Percentiles rank a stretch among this genome's conserved stretches.
These are phyloP conservation scores for Penicillium steckii DNA, from an alignment of 495 filamentous ascomycete genomes.

Conservation along the genomic window DNA sequence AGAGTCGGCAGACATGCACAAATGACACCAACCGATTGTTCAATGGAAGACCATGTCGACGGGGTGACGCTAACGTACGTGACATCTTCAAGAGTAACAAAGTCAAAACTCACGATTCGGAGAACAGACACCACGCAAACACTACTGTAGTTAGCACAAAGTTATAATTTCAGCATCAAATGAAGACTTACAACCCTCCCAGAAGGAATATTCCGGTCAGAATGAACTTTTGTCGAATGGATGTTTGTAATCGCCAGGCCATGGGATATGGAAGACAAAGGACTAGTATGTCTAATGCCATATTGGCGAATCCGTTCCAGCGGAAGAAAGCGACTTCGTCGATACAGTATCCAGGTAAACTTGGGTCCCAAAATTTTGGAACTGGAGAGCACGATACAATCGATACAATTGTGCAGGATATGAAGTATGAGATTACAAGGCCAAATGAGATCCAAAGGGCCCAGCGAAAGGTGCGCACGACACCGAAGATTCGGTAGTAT, in stretches of 20 bases:
- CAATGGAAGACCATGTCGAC: slow-evolving; percentile 50
- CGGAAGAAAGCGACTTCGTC: slow-evolving; percentile 42
- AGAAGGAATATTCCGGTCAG: slow-evolving; percentile 34
- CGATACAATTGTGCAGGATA: slow-evolving; percentile 19
- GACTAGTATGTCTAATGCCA: slow-evolving; percentile 44
- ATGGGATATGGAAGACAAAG: slow-evolving; percentile 43
- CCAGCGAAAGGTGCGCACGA: slow-evolving; percentile 34
- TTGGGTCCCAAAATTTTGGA: slow-evolving; percentile 22
- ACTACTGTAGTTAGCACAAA: slow-evolving; percentile 15
- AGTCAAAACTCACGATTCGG: slow-evolving; percentile 13
- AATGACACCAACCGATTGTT: slow-evolving; percentile 49
- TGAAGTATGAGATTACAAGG: slow-evolving; percentile 39
- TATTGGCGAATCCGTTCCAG: slow-evolving; percentile 45
- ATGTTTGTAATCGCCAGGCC: slow-evolving; percentile 35
- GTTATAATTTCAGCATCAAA: too few relatives aligned
- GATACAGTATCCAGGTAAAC: slow-evolving; percentile 33
- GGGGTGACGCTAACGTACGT: slow-evolving; percentile 25
- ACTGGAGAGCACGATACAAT: slow-evolving; percentile 24
- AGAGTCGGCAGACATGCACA: slow-evolving; percentile 51
- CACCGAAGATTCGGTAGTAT: slow-evolving; percentile 42
- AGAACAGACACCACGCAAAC: slow-evolving; percentile 28
- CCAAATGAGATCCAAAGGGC: slow-evolving; percentile 30
- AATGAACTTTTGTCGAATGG: slow-evolving; percentile 28
- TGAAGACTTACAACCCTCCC: slow-evolving; percentile 30
- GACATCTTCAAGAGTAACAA: slow-evolving; percentile 6